Percentiles rank a stretch among this genome's conserved stretches.
These are phyloP conservation scores for Selaginella tamariscina DNA, from an alignment of 75 land plant genomes.

Conservation along the genomic window DNA sequence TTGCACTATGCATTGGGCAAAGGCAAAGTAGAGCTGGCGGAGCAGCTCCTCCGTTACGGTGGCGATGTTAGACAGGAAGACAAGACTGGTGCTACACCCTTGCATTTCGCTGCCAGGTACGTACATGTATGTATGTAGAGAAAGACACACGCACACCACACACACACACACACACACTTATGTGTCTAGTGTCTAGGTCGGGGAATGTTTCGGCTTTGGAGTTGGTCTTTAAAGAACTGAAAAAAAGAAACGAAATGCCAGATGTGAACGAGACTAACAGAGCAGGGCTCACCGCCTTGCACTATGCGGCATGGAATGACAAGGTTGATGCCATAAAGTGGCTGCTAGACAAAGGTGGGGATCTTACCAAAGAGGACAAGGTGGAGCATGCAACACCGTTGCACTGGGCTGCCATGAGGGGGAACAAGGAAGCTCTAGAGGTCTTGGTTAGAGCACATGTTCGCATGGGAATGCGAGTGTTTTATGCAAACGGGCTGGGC, in stretches of 20 bases:
- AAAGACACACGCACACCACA: too few species aligned
- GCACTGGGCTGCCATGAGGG: conserved; percentile 5
- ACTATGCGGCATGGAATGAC: conserved; percentile 13
- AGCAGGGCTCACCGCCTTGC: conserved; percentile 2
- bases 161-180: too few species aligned
- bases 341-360: background rate
- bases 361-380: background rate
- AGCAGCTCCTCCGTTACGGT: background rate
- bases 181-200: too few species aligned
- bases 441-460: background rate
- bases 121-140: too few species aligned
- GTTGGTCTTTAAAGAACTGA: background rate
- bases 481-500: background rate
- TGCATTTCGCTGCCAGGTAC: conserved; percentile 10
- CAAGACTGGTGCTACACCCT: conserved; percentile 3
- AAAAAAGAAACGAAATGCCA: background rate
- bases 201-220: background rate
- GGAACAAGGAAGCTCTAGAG: background rate
- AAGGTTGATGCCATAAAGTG: background rate
- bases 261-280: background rate
- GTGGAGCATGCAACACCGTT: background rate
- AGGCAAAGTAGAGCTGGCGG: background rate
- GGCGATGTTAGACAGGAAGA: background rate
- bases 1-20: conserved; percentile 2
- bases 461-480: background rate